Evolutionary conservation across 495 filamentous ascomycete genomes (phyloP).

Genomic region (Penicillium bialowiezense): DNA sequence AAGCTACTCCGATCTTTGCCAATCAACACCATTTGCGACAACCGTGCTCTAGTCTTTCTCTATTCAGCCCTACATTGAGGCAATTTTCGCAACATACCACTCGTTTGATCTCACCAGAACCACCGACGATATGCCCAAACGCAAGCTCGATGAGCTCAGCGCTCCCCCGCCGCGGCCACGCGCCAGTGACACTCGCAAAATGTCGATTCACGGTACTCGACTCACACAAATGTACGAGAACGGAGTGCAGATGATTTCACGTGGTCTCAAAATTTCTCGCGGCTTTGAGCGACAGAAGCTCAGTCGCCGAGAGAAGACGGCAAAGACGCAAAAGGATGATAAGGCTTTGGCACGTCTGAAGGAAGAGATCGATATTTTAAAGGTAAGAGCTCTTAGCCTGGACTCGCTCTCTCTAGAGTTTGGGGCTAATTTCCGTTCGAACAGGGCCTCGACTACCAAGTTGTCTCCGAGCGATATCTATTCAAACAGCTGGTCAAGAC

Average conservation of each 20-base stretch:
- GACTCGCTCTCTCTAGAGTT: not conserved
- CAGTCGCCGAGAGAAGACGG: conserved; percentile 69
- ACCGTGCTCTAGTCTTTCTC: not conserved
- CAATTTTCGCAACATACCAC: not conserved
- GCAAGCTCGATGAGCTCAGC: conserved; percentile 42
- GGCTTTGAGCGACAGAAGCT: conserved; percentile 90
- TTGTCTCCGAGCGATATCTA: conserved; percentile 65
- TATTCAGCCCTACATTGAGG: not conserved
- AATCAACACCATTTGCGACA: not conserved
- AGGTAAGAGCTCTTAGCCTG: conserved; percentile 48
- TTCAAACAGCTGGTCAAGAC: conserved; percentile 71
- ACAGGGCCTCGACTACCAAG: conserved; percentile 61
- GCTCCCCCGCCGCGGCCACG: conserved; percentile 7
- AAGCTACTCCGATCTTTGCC: conserved; percentile 9
- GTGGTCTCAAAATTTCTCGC: conserved; percentile 73
- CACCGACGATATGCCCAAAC: conserved; percentile 42
- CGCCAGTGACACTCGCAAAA: conserved; percentile 21
- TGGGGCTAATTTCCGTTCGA: not conserved
- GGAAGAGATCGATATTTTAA: conserved; percentile 71
- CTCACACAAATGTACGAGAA: conserved; percentile 56
- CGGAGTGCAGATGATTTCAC: conserved; percentile 57
- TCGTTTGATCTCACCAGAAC: not conserved
- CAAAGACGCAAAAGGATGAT: conserved; percentile 44
- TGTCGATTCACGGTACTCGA: conserved; percentile 33
- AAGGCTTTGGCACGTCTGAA: conserved; percentile 54